A percentile compares a stretch with the other conserved stretches of the same genome.
phyloP scores from a whole-genome alignment of 352 stramenopile genomes.

The Pythium volutum region DNA sequence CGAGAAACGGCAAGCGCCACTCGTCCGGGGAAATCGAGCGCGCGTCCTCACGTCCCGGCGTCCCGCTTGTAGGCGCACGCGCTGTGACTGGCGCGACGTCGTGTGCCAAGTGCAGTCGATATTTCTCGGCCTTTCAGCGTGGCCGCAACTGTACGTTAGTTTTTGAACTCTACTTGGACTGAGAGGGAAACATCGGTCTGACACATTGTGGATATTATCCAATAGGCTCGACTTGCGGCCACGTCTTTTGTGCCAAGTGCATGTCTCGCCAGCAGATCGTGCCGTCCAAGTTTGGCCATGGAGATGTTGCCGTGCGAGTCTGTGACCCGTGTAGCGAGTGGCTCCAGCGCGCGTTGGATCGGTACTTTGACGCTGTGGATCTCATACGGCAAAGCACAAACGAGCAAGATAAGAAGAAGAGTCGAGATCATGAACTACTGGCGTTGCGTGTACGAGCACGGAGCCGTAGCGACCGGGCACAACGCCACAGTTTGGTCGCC shows the following conservation, averaged over 20 bases:
- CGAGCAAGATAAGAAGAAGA: neutral
- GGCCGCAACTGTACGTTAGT: slow-evolving; percentile 45
- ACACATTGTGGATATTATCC: neutral
- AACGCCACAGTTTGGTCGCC: slow-evolving; percentile 24
- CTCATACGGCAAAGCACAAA: slow-evolving; percentile 10
- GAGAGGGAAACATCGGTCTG: neutral
- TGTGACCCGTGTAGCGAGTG: slow-evolving; percentile 60
- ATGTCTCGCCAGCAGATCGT: slow-evolving; percentile 50
- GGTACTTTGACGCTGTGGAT: slow-evolving; percentile 63
- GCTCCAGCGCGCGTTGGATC: slow-evolving; percentile 67
- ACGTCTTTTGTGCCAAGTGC: slow-evolving; percentile 65
- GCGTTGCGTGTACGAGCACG: neutral
- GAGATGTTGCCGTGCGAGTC: slow-evolving; percentile 42
- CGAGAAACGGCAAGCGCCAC: slow-evolving; percentile 14
- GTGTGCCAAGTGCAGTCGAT: slow-evolving; percentile 56
- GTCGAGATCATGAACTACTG: slow-evolving; percentile 7
- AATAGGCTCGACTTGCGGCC: slow-evolving; percentile 39
- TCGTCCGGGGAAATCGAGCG: slow-evolving; percentile 12
- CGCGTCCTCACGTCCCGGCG: slow-evolving; percentile 15
- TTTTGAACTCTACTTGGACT: neutral
- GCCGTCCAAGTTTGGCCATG: slow-evolving; percentile 54
- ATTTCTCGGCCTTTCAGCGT: slow-evolving; percentile 70
- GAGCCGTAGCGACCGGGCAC: slow-evolving; percentile 10
- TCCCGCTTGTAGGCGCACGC: slow-evolving; percentile 42
- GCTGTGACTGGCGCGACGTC: slow-evolving; percentile 27